Evolutionary conservation across 345 rosid genomes (phyloP).

Genomic region (Capsella bursapastoris): DNA sequence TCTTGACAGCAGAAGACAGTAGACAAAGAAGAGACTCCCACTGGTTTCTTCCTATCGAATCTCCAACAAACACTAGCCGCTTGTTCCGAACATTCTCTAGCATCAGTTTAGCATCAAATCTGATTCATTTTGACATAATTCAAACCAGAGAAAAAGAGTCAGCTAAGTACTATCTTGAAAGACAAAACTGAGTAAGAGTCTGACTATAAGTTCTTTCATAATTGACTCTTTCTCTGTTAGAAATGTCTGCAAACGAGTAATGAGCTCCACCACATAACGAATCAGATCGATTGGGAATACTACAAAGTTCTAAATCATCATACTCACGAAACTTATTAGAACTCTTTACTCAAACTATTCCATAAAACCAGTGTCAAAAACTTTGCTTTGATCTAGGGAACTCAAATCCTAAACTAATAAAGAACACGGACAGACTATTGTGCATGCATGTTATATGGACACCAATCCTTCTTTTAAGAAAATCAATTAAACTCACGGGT

Average conservation of each 20-base stretch:
- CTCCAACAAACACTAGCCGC: constrained; percentile 86
- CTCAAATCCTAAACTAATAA: neutral
- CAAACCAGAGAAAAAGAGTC: neutral
- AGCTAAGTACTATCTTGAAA: neutral
- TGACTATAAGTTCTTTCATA: neutral
- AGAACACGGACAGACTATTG: neutral
- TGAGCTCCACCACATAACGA: too few species aligned
- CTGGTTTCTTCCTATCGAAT: constrained; percentile 92
- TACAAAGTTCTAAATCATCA: constrained; percentile 7
- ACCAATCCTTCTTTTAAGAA: neutral
- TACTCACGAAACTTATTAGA: neutral
- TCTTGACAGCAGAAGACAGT: constrained; percentile 68
- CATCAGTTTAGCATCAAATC: constrained; percentile 76
- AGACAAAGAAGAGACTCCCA: constrained; percentile 95
- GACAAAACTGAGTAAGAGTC: neutral
- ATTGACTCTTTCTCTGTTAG: neutral
- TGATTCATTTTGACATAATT: constrained; percentile 37
- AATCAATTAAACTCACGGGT: constrained; percentile 32
- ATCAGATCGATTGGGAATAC: neutral
- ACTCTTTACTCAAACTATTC: too few species aligned
- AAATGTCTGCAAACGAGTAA: too few species aligned
- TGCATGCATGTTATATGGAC: neutral
- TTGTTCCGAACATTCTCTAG: constrained; percentile 65
- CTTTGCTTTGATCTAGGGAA: neutral
- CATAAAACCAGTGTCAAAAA: neutral